Percentiles rank a stretch among this genome's conserved stretches.
Evolutionary conservation across 2,329 filamentous ascomycete genomes (phyloP).

Genomic region (Thielaviopsis euricoi): DNA sequence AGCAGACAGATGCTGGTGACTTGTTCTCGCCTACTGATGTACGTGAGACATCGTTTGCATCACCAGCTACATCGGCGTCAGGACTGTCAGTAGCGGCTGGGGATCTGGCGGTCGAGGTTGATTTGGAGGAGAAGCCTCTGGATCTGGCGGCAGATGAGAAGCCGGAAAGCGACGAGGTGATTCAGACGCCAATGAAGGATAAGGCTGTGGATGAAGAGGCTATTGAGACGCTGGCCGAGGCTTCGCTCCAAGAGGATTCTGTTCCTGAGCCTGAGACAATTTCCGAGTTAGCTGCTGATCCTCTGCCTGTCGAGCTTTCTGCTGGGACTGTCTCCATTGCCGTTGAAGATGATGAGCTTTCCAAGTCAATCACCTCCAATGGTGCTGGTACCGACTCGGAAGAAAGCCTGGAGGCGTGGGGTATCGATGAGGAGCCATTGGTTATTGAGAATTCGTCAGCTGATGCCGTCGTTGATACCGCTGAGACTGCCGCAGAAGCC

Average conservation of each 20-base stretch:
- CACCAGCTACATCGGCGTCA: constrained; percentile 10
- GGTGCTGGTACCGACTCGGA: constrained; percentile 1
- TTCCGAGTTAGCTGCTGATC: background rate
- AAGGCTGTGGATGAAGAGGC: background rate
- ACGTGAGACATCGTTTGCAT: constrained; percentile 10
- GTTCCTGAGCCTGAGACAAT: background rate
- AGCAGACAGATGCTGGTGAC: constrained; percentile 2
- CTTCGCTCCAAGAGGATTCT: background rate
- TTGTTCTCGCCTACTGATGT: constrained; percentile 8
- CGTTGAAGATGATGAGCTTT: background rate
- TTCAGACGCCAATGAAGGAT: background rate
- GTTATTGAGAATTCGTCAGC: background rate
- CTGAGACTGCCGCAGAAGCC: background rate
- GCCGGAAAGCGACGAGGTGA: background rate
- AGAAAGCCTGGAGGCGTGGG: constrained; percentile 8
- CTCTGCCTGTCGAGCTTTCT: background rate
- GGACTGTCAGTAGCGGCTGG: background rate
- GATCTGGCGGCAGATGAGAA: constrained; percentile 1
- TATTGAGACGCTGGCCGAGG: background rate
- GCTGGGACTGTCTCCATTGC: background rate
- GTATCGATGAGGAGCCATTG: constrained; percentile 6
- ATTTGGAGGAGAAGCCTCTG: constrained; percentile 6
- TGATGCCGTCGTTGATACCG: background rate
- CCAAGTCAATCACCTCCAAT: background rate
- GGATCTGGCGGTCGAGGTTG: background rate